A percentile compares a stretch with the other conserved stretches of the same genome.
These are phyloP conservation scores for Hymenoscyphus fraxineus DNA, from an alignment of 2,329 filamentous ascomycete genomes.

Conservation along the genomic window DNA sequence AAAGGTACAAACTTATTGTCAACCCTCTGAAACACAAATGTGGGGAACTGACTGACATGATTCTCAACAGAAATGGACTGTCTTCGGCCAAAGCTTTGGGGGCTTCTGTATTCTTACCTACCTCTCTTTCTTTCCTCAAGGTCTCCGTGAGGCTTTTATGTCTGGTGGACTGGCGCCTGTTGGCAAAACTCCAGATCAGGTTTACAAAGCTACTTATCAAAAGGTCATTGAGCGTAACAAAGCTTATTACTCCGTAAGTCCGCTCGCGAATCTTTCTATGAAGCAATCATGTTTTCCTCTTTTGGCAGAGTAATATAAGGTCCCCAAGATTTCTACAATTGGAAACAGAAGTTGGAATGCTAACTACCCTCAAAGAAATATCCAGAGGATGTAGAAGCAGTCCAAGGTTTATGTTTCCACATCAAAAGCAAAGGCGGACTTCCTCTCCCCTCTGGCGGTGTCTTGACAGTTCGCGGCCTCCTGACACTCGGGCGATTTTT, in stretches of 20 bases:
- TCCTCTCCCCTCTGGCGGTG: constrained; percentile 66
- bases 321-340: too few relatives aligned
- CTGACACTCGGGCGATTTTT: constrained; percentile 75
- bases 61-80: constrained; percentile 61
- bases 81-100: constrained; percentile 89
- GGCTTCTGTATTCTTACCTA: constrained; percentile 85
- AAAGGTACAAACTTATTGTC: constrained; percentile 55
- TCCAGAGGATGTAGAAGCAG: constrained; percentile 68
- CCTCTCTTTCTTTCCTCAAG: constrained; percentile 73
- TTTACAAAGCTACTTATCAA: constrained; percentile 69
- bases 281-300: background rate
- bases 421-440: constrained; percentile 59
- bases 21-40: background rate
- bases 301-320: too few relatives aligned
- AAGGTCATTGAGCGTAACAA: constrained; percentile 69
- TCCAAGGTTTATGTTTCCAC: constrained; percentile 63
- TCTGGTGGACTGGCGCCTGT: constrained; percentile 81
- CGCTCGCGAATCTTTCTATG: background rate
- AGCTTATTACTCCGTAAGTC: constrained; percentile 49
- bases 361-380: constrained; percentile 59
- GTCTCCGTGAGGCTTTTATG: constrained; percentile 76
- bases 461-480: constrained; percentile 69
- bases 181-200: constrained; percentile 64
- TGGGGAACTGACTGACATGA: background rate
- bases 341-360: background rate